Conservation (phyloP, 2,329 filamentous ascomycete genomes). For the Huntiella decipiens region DNA sequence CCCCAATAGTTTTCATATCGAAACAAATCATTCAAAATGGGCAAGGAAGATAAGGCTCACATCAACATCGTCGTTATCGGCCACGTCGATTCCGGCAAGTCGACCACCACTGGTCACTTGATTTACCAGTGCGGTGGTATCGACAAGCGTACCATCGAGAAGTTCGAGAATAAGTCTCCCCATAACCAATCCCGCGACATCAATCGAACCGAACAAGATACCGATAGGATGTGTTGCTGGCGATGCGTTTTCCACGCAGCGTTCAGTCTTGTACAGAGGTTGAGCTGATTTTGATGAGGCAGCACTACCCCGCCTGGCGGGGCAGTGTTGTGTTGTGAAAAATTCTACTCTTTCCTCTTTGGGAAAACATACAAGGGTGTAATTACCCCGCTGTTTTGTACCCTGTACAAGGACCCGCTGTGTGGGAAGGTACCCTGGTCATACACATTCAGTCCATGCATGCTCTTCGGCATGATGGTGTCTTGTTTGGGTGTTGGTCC, state of each 20-base stretch:
- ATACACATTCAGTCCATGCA: not conserved
- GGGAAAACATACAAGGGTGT: constrained; percentile 13
- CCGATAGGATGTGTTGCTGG: no score
- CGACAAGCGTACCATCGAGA: constrained; percentile 99
- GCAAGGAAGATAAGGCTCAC: constrained; percentile 91
- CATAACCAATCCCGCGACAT: not conserved
- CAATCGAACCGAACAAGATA: no score
- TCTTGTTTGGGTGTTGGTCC: not conserved
- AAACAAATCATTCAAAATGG: constrained; percentile 20
- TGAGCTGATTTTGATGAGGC: not conserved
- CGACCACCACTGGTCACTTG: constrained; percentile 83
- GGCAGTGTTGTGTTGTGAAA: not conserved
- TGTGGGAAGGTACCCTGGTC: not conserved
- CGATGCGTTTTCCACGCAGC: no score
- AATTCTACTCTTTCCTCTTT: constrained; percentile 11
- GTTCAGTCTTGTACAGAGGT: constrained; percentile 12
- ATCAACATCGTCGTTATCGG: constrained; percentile 98
- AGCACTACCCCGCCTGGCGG: not conserved
- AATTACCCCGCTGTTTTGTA: not conserved
- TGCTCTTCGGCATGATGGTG: not conserved
- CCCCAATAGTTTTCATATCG: not conserved
- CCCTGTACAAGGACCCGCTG: not conserved
- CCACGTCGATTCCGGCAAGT: constrained; percentile 99
- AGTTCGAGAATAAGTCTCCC: constrained; percentile 87
- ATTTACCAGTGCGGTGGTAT: constrained; percentile 99